phyloP scores from a whole-genome alignment of 192 early-diverging fungal species.

The Rhizophagus sp. region DNA sequence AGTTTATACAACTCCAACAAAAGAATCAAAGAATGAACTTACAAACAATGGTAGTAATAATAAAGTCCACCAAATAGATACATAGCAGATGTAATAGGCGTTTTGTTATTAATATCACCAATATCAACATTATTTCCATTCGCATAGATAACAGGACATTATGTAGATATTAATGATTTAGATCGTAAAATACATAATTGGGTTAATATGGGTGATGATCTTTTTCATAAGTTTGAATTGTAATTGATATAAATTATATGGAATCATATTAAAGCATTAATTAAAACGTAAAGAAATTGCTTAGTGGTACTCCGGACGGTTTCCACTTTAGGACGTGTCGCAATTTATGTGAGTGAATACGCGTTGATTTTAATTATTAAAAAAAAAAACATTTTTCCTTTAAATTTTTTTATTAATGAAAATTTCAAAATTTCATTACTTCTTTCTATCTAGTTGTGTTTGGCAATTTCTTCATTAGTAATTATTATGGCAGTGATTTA shows the following conservation, averaged over 20 bases:
- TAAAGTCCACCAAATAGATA: not conserved
- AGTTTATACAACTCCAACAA: slow-evolving; percentile 1
- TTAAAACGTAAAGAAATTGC: not conserved
- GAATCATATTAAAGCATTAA: not conserved
- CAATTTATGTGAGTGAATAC: not conserved
- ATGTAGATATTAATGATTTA: too few species aligned
- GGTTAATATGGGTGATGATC: not conserved
- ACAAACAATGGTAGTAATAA: too few species aligned
- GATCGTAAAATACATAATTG: not conserved
- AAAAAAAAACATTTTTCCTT: too few species aligned
- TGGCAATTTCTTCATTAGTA: not conserved
- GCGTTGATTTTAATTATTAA: not conserved
- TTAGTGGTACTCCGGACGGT: not conserved
- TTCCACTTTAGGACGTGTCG: not conserved
- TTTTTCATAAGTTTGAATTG: not conserved
- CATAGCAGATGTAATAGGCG: not conserved
- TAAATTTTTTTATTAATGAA: too few species aligned
- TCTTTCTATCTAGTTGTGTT: not conserved
- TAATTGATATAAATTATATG: slow-evolving; percentile 2
- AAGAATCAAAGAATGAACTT: not conserved
- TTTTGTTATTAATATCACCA: not conserved
- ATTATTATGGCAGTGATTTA: not conserved
- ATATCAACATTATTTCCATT: slow-evolving; percentile 1
- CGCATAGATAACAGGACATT: not conserved
- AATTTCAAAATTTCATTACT: too few species aligned